Evolutionary conservation across 805 yeast genomes (phyloP), one percentile per base, ranked within the genome.

Genomic region (Torulaspora delbrueckii): DNA sequence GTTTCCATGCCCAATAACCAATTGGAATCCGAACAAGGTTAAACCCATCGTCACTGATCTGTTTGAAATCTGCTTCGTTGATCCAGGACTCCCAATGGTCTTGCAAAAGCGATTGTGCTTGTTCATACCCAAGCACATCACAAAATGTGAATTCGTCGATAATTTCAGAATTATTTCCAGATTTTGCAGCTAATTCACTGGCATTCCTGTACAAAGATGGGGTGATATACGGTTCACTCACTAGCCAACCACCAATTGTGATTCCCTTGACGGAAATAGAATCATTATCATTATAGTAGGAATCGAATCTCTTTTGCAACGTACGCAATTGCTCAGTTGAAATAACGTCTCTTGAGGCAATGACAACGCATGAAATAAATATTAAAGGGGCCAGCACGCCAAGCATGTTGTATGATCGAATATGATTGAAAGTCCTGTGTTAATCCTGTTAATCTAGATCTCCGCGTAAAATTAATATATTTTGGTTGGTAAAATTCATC

Each of bases 1-100:
- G 65, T 46, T 72, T 72, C 66, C 81, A 82, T 1, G 90, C 86
- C 93, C 95, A 86, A 62, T 85, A 85, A 2, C 91, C 91, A 40
- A 84, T 75, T 0, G 93, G 93, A 30, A 86, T 74, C 40, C 93
- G 68, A n/a, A 84, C 87, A 59, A 82, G 69, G 56, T 84, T 82
- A 51, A 83, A 74, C 0, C 87, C 88, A 54, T 67, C 69, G 3
- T 56, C 56, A 42, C 69, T 70, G 25, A 82, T 81, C 32, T 70
- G 67, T 23, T 62, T 55, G 51, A 83, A 78, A 61, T 83, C 88
- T 3, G 68, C 58, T 54, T 81, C 86, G 6, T 73, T 76, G 48
- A 78, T 76, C 73, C 78, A 82, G 0, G 78, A 63, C 3, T 69
- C 63, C 81, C 82, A 82, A 59, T 83, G 89, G 1, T 60, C 42